Conservation (phyloP, 1,284 basidiomycete species). For the Termitomyces sp. region DNA sequence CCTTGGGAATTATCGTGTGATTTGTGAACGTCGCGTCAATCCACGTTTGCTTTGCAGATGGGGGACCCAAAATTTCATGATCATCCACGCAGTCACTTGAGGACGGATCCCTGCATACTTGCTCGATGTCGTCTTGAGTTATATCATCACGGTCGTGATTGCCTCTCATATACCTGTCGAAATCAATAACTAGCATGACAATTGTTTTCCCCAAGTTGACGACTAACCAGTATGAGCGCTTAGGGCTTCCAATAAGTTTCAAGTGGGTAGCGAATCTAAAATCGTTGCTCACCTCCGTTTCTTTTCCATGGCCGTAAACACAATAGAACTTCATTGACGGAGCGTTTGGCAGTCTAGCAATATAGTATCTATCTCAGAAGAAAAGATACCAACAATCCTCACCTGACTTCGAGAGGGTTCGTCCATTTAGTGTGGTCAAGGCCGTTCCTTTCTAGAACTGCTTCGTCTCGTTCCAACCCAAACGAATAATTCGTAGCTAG, state of each 20-base stretch:
- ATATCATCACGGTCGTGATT: conserved; percentile 65
- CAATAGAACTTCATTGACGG: conserved; percentile 94
- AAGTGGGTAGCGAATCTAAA: not conserved
- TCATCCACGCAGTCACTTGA: conserved; percentile 40
- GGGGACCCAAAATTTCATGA: conserved; percentile 51
- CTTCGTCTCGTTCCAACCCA: conserved; percentile 81
- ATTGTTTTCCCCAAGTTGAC: not conserved
- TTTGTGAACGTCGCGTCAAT: conserved; percentile 82
- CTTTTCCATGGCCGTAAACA: conserved; percentile 93
- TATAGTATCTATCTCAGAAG: not conserved
- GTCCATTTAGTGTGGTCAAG: conserved; percentile 81
- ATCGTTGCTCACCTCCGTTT: conserved; percentile 66
- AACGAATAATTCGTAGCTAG: conserved; percentile 87
- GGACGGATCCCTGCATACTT: conserved; percentile 32
- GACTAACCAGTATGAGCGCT: conserved; percentile 74
- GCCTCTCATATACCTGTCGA: conserved; percentile 64
- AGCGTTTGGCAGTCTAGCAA: conserved; percentile 73
- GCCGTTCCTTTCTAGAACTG: conserved; percentile 61
- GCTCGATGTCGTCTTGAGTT: conserved; percentile 39
- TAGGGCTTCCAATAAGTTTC: not conserved
- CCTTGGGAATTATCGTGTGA: conserved; percentile 59
- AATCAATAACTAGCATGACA: not conserved
- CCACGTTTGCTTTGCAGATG: conserved; percentile 61
- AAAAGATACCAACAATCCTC: conserved; percentile 16
- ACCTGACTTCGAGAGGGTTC: conserved; percentile 92